Evolutionary conservation across 2,329 filamentous ascomycete species (phyloP), one percentile per base, ranked within the genome.

Genomic region (Diaporthe ampelina): DNA sequence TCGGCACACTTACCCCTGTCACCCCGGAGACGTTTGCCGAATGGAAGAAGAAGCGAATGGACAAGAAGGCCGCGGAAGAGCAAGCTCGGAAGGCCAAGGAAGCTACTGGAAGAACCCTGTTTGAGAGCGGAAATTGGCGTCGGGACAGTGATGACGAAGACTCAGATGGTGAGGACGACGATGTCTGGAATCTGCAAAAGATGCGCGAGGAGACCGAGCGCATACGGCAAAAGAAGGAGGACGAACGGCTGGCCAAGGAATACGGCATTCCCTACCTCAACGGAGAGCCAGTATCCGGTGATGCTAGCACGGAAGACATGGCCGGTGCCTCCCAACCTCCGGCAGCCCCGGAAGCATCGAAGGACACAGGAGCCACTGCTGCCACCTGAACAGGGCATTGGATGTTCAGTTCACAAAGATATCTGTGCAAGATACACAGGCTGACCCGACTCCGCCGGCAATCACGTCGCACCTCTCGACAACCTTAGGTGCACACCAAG

Each of bases 21-120:
- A 99, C 94, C 1, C 93, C 93, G 3, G 97, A 99, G 82, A 89
- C 91, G 0, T 99, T 99, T 81, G 95, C 95, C 76, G 97, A 97
- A 81, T 99, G 97, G 97, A 99, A 99, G 89, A 93, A 95, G 85
- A 94, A 97, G 70, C 93, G 97, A 58, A 82, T 98, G 78, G 92
- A 95, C 84, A 99, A 99, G 92, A 98, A 98, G 89, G 93, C 93
- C 21, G 97, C 97, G 29, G 97, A 99, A 80, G 94, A 97, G 78
- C 92, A 98, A 85, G 95, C 95, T 63, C 92, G 93, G 81, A 92
- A 93, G 85, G 94, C 95, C 81, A 98, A 97, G 89, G 97, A 99
- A 79, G 96, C 95, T 29, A 99, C 97, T 26, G 97, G 97, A 80
- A 92, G 95, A 85, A 94, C 95, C 10, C 88, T 99, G 85, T 99